Conservation (phyloP, 1,284 basidiomycete species). For the Sphagnurus paluster region DNA sequence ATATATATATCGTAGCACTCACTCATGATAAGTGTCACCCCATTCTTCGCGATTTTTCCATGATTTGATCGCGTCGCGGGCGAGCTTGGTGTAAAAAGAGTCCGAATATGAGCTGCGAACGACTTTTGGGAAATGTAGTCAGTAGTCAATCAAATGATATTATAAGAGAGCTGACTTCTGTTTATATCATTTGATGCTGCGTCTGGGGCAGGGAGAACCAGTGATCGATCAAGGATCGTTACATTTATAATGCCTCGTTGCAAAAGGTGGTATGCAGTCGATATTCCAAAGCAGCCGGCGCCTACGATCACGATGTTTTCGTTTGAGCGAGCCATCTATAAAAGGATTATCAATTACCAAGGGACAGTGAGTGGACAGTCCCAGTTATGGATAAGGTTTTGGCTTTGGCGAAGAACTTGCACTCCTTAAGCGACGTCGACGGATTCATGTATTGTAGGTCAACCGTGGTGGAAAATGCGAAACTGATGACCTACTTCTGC, state of each 20-base stretch:
- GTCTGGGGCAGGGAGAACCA: slow-evolving; percentile 69
- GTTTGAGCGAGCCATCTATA: slow-evolving; percentile 31
- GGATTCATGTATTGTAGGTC: too few relatives aligned
- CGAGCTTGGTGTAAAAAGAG: slow-evolving; percentile 67
- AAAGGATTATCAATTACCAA: neutral
- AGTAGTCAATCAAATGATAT: neutral
- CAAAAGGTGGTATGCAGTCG: slow-evolving; percentile 79
- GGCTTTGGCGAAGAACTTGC: too few relatives aligned
- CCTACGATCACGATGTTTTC: slow-evolving; percentile 71
- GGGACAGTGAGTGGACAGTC: too few relatives aligned
- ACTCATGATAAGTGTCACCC: slow-evolving; percentile 83
- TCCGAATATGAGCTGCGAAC: slow-evolving; percentile 73
- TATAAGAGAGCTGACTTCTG: slow-evolving; percentile 53
- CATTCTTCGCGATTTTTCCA: slow-evolving; percentile 72
- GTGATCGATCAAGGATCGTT: slow-evolving; percentile 72
- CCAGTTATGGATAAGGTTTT: too few relatives aligned
- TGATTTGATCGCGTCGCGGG: slow-evolving; percentile 66
- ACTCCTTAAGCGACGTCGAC: too few relatives aligned
- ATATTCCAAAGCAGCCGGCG: slow-evolving; percentile 87
- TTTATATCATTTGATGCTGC: slow-evolving; percentile 86
- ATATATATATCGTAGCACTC: too few relatives aligned
- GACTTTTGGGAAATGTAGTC: slow-evolving; percentile 39
- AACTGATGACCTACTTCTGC: too few relatives aligned
- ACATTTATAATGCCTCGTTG: slow-evolving; percentile 65
- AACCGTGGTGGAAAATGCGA: too few relatives aligned